Conservation (phyloP, 2,329 filamentous ascomycete genomes). For the Phialophora chinensis region DNA sequence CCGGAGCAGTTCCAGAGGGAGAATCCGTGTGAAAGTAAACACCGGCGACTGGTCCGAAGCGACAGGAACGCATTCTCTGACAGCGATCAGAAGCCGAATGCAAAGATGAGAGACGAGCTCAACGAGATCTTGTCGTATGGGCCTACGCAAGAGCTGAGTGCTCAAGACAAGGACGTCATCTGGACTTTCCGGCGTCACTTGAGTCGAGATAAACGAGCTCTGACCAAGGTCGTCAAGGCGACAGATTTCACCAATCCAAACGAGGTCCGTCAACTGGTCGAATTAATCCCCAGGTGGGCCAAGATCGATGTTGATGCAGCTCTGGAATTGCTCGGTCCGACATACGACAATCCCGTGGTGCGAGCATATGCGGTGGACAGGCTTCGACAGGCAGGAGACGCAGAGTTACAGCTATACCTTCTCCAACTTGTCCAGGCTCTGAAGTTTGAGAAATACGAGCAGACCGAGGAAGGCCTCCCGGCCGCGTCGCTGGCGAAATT, state of each 20-base stretch:
- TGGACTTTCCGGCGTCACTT: constrained; percentile 98
- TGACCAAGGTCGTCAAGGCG: constrained; percentile 98
- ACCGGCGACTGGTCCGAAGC: constrained; percentile 87
- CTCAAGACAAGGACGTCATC: constrained; percentile 92
- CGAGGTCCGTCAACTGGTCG: constrained; percentile 86
- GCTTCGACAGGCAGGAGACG: constrained; percentile 87
- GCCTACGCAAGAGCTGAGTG: constrained; percentile 83
- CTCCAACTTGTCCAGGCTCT: constrained; percentile 94
- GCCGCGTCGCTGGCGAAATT: constrained; percentile 90
- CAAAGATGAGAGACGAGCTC: constrained; percentile 91
- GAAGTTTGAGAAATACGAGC: constrained; percentile 83
- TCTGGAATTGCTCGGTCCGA: constrained; percentile 88
- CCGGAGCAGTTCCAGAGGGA: constrained; percentile 87
- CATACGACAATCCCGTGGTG: constrained; percentile 85
- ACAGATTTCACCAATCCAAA: constrained; percentile 89
- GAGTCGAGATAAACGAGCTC: constrained; percentile 84
- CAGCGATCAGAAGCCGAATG: constrained; percentile 93
- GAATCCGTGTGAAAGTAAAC: constrained; percentile 94
- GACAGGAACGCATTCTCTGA: constrained; percentile 93
- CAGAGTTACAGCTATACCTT: constrained; percentile 88
- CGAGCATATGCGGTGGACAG: constrained; percentile 92
- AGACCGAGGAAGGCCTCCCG: constrained; percentile 66
- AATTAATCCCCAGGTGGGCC: constrained; percentile 90
- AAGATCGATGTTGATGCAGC: constrained; percentile 96
- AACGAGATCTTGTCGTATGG: constrained; percentile 91